These are phyloP conservation scores for Hyaloscypha hepaticicola DNA, from an alignment of 495 filamentous ascomycete species.

Conservation along the genomic window DNA sequence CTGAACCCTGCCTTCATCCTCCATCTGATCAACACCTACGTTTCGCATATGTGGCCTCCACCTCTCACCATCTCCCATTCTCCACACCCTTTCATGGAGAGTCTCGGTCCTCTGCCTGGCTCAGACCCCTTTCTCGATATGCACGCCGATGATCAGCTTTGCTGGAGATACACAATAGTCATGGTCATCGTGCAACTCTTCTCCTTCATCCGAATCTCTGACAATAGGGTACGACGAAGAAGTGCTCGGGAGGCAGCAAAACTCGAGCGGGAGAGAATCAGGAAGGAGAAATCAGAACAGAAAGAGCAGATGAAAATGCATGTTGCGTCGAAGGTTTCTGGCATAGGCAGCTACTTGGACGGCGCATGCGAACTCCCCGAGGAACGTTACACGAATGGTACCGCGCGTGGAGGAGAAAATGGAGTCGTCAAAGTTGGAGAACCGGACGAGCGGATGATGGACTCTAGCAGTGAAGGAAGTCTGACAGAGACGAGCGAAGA, in stretches of 20 bases:
- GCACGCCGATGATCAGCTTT: slow-evolving; percentile 37
- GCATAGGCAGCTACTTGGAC: neutral
- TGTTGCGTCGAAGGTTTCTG: neutral
- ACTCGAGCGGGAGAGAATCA: slow-evolving; percentile 20
- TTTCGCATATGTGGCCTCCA: slow-evolving; percentile 35
- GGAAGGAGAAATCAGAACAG: slow-evolving; percentile 22
- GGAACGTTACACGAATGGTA: neutral
- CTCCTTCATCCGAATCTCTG: slow-evolving; percentile 27
- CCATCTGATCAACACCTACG: slow-evolving; percentile 41
- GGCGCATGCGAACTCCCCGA: slow-evolving; percentile 5
- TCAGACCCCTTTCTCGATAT: slow-evolving; percentile 35
- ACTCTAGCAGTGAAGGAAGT: slow-evolving; percentile 23
- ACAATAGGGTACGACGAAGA: slow-evolving; percentile 26
- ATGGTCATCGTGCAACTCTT: slow-evolving; percentile 32
- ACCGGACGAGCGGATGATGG: neutral
- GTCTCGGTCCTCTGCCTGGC: slow-evolving; percentile 33
- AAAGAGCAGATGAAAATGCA: slow-evolving; percentile 5
- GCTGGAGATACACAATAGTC: slow-evolving; percentile 39
- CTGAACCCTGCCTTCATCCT: slow-evolving; percentile 45
- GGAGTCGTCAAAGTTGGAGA: neutral
- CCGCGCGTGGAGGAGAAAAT: neutral
- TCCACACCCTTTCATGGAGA: slow-evolving; percentile 32
- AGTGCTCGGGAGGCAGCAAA: slow-evolving; percentile 16
- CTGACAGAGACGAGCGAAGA: slow-evolving; percentile 31
- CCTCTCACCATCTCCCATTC: slow-evolving; percentile 31